Evolutionary conservation across 1,284 basidiomycete species (phyloP).

Genomic region (Trametes pubescens): DNA sequence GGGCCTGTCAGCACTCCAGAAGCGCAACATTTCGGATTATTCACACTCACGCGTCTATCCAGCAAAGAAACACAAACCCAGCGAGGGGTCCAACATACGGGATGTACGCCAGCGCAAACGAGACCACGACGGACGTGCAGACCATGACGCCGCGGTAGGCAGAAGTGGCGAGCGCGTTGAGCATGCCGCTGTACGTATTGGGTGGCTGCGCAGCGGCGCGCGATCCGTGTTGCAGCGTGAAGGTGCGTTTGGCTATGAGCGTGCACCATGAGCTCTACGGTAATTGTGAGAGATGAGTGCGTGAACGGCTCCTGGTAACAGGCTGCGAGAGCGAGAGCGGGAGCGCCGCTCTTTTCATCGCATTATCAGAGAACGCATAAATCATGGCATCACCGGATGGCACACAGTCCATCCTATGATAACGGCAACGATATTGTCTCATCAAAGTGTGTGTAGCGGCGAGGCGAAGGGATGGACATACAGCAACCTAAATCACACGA

Average conservation of each 20-base stretch:
- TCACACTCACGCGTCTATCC: slow-evolving; percentile 80
- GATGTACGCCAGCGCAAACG: slow-evolving; percentile 67
- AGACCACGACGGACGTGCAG: slow-evolving; percentile 74
- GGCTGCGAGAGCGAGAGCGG: neutral
- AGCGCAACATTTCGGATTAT: neutral
- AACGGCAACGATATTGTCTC: slow-evolving; percentile 11
- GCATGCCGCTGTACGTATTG: slow-evolving; percentile 70
- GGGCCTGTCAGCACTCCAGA: neutral
- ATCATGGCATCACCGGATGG: neutral
- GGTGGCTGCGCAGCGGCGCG: slow-evolving; percentile 54
- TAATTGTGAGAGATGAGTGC: slow-evolving; percentile 24
- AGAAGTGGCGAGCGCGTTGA: slow-evolving; percentile 77
- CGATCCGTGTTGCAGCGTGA: slow-evolving; percentile 69
- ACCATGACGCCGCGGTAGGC: slow-evolving; percentile 84
- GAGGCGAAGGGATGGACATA: neutral
- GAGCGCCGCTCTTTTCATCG: neutral
- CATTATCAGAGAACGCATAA: slow-evolving; percentile 13
- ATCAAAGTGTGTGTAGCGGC: slow-evolving; percentile 12
- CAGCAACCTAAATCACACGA: slow-evolving; percentile 1
- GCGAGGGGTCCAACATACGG: slow-evolving; percentile 68
- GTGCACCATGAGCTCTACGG: slow-evolving; percentile 76
- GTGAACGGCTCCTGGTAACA: slow-evolving; percentile 9
- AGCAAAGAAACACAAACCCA: slow-evolving; percentile 79
- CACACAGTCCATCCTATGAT: neutral
- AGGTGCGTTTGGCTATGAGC: slow-evolving; percentile 75